These are phyloP conservation scores for Benincasa hispida DNA, from an alignment of 306 rosid genomes.

Conservation along the genomic window DNA sequence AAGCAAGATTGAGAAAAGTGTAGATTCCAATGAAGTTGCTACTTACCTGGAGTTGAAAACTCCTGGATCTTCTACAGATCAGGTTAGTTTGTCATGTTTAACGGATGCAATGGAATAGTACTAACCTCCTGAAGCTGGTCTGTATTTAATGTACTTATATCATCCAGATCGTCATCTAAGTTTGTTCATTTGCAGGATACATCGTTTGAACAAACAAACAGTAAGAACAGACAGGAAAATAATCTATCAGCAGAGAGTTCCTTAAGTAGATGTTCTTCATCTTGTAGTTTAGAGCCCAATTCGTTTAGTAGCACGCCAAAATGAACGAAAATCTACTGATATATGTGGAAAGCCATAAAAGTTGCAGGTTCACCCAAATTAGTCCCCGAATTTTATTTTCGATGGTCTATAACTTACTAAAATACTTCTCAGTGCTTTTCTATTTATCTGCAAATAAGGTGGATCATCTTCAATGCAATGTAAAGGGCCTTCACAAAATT, in stretches of 20 bases:
- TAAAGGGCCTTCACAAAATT: neutral
- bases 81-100: conserved; percentile 55
- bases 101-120: no score
- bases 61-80: conserved; percentile 62
- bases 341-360: conserved; percentile 8
- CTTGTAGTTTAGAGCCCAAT: conserved; percentile 59
- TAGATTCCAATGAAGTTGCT: conserved; percentile 44
- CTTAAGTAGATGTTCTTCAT: conserved; percentile 55
- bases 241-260: conserved; percentile 38
- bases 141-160: neutral
- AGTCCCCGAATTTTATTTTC: neutral
- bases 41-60: conserved; percentile 70
- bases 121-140: neutral
- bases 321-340: conserved; percentile 33
- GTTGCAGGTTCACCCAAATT: neutral
- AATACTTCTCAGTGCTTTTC: neutral
- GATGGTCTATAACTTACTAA: neutral
- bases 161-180: neutral
- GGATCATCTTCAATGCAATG: neutral
- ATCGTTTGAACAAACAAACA: conserved; percentile 30
- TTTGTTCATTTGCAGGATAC: conserved; percentile 36
- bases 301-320: conserved; percentile 45
- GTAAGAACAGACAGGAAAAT: conserved; percentile 33
- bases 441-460: neutral
- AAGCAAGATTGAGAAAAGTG: conserved; percentile 37